Evolutionary conservation across 768 basidiomycete species (phyloP).

Genomic region (Suillus decipiens): DNA sequence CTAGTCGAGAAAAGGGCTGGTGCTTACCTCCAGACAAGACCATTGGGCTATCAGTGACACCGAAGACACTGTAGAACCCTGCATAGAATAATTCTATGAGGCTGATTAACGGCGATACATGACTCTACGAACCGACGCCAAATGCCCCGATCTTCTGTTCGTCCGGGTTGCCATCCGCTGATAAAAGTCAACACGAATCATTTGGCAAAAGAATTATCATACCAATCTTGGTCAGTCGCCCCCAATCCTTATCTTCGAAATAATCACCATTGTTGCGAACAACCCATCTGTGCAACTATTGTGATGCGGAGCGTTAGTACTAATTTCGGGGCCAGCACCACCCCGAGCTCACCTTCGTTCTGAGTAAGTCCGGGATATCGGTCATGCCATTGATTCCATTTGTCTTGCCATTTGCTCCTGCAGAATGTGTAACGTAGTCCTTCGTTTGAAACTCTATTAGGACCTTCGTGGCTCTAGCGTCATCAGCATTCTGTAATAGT

Average conservation of each 20-base stretch:
- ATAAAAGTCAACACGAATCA: not conserved
- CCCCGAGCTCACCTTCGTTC: slow-evolving; percentile 2
- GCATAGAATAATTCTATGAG: not conserved
- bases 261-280: slow-evolving; percentile 50
- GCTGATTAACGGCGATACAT: not conserved
- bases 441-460: slow-evolving; percentile 39
- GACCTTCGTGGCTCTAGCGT: slow-evolving; percentile 39
- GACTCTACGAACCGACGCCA: slow-evolving; percentile 30
- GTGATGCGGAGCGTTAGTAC: slow-evolving; percentile 7
- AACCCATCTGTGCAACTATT: slow-evolving; percentile 39
- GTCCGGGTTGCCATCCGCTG: slow-evolving; percentile 56
- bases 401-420: slow-evolving; percentile 4
- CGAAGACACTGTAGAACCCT: slow-evolving; percentile 33
- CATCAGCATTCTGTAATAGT: slow-evolving; percentile 59
- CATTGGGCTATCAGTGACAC: slow-evolving; percentile 29
- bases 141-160: slow-evolving; percentile 54
- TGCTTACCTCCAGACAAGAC: slow-evolving; percentile 25
- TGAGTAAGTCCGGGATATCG: slow-evolving; percentile 10
- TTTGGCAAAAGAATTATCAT: not conserved
- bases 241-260: slow-evolving; percentile 50
- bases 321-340: not conserved
- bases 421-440: slow-evolving; percentile 11
- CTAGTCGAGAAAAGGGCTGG: not conserved
- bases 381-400: slow-evolving; percentile 3
- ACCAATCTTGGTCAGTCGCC: slow-evolving; percentile 47